Evolutionary conservation across 257 asterid species (phyloP), one percentile per base, ranked within the genome.

Genomic region (Echium plantagineum): DNA sequence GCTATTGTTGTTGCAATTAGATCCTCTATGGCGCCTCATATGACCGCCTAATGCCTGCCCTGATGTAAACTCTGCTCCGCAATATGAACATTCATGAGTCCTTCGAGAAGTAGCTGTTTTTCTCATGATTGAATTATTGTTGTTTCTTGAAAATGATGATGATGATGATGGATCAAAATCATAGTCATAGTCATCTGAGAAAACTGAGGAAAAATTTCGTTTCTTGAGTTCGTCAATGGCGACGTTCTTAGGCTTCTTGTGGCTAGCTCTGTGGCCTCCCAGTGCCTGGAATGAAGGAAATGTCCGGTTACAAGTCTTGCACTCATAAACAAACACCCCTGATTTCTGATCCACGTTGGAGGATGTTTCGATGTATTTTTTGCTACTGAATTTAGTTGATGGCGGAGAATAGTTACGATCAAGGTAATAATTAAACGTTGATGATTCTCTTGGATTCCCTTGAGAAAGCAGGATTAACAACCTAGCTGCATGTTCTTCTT

Each of bases 191-290:
- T 70, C 76, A 28, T 69, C 74, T 4, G 75, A 76, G 3, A 64
- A 58, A 13, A 58, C 63, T 10, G 57, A 57, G 10, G 55, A 31
- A 0, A 21, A 58, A 28, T 61, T 6, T 22, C 31, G 60, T 28
- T 38, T 74, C 66, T 65, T 73, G 49, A 42, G 49, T 21, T 61
- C 68, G 5, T 60, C 69, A 7, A 22, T 7, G 4, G 72, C 67
- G 6, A 69, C 21, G 63, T 61, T 55, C 48, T 74, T 78, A 5
- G 72, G 74, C 62, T 74, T 78, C 56, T 58, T 78, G 55, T 78
- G 83, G 51, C 99, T 89, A 1, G 99, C 94, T 0, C 97, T 75
- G 59, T 93, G 99, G 0, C 99, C 99, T 0, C 99, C 97, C 4
- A 93, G 64, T 7, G 99, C 97, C 75, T 93, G 99, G 59, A 93